Conservation (phyloP, 2,329 filamentous ascomycete genomes). For the Diaporthe sp. region DNA sequence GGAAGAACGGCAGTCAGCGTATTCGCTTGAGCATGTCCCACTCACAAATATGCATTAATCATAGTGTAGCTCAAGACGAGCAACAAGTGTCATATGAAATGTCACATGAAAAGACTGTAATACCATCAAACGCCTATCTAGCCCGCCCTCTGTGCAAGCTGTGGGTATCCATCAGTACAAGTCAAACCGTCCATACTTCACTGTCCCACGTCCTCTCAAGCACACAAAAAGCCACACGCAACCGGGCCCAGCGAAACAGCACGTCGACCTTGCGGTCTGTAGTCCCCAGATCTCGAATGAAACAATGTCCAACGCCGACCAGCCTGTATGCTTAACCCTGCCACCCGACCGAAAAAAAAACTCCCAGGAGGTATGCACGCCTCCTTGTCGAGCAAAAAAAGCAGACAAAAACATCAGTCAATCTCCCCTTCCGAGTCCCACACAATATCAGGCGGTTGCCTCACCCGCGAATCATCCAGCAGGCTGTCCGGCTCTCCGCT, state of each 20-base stretch:
- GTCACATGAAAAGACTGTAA: neutral
- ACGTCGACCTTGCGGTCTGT: neutral
- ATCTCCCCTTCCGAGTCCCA: slow-evolving; percentile 57
- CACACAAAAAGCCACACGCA: neutral
- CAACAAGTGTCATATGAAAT: neutral
- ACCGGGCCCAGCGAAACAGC: neutral
- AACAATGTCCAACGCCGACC: neutral
- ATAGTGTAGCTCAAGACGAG: neutral
- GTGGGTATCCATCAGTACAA: neutral
- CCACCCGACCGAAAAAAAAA: too few species aligned
- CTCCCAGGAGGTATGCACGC: neutral
- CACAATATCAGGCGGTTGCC: slow-evolving; percentile 54
- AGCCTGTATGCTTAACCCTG: neutral
- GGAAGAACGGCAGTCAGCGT: neutral
- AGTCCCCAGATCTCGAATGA: neutral
- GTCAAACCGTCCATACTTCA: neutral
- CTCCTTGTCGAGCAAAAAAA: too few species aligned
- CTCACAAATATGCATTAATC: neutral
- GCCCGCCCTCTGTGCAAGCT: neutral
- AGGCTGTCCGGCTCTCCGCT: slow-evolving; percentile 56
- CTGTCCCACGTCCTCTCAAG: neutral
- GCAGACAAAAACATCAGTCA: slow-evolving; percentile 9
- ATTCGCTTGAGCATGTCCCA: neutral
- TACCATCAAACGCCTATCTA: slow-evolving; percentile 4
- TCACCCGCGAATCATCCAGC: slow-evolving; percentile 53